phyloP scores from a whole-genome alignment of 1,139 yeast species.

The Geotrichum klebahnii region DNA sequence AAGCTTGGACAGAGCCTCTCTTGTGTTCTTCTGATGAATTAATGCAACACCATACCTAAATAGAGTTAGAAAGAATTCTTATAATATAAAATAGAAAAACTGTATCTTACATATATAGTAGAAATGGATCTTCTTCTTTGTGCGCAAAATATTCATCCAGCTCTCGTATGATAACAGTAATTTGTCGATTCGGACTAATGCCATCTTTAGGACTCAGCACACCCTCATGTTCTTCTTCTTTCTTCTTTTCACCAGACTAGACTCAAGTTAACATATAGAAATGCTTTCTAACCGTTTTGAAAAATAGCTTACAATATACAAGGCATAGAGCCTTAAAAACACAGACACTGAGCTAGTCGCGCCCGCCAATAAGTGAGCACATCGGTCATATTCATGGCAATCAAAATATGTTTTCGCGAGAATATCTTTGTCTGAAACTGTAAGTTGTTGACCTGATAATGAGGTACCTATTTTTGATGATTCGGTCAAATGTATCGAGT shows the following conservation, averaged over 20 bases:
- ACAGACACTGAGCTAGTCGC: conserved; percentile 49
- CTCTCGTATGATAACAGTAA: conserved; percentile 36
- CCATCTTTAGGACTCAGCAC: conserved; percentile 48
- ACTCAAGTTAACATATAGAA: conserved; percentile 1
- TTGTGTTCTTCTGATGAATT: conserved; percentile 56
- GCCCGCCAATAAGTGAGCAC: conserved; percentile 55
- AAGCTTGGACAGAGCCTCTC: conserved; percentile 57
- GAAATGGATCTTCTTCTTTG: conserved; percentile 49
- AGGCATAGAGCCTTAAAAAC: conserved; percentile 66
- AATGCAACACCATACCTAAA: conserved; percentile 49
- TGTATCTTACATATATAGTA: conserved; percentile 57
- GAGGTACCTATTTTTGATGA: neutral
- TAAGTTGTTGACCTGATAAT: conserved; percentile 1
- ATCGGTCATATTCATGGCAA: conserved; percentile 81
- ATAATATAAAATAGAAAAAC: neutral
- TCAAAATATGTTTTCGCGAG: conserved; percentile 75
- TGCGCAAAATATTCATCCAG: conserved; percentile 28
- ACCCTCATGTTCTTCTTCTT: conserved; percentile 71
- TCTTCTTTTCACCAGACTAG: conserved; percentile 64
- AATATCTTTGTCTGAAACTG: conserved; percentile 31
- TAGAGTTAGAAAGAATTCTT: neutral
- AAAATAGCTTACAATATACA: conserved; percentile 44
- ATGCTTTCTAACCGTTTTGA: too few relatives aligned
- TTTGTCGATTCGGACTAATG: conserved; percentile 37
- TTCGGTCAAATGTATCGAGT: conserved; percentile 26